Base-by-base conservation (phyloP, 106 monocot genomes). In the Apostasia shenzhenica region DNA sequence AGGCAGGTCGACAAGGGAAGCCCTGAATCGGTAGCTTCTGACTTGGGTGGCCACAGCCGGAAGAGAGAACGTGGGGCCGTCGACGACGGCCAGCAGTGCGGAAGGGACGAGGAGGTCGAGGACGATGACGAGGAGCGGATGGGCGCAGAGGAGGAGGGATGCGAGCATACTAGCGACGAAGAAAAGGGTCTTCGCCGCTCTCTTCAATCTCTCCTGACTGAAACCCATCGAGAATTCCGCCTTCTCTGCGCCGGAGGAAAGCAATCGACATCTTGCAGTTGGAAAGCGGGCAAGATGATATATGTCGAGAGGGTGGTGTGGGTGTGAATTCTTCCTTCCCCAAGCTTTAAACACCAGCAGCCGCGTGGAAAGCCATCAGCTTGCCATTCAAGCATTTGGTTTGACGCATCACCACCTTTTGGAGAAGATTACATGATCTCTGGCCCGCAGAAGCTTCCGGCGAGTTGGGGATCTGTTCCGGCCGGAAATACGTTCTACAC, bases 81-180 rank as follows among this genome's bases (percentile, higher is more conserved):
- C 41, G 55, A 42, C 42, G 13, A 57, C 69, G 57, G 69, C 41
- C 2, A 57, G 57, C 40, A 70, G 55, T 38, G 70, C 73, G 1
- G 73, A 64, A 14, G 77, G 82, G 64, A 82, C 59, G 45, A 82
- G 41, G 4, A 78, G 51, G 59, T 82, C 82, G 60, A 82, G 51
- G 37, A 74, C 6, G 10, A 58, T 73, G 73, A 82, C 66, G 59
- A 78, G 69, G 2, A 82, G 65, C 12, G 82, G 82, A 8, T 72
- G 77, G 1, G 82, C 78, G 71, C 75, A 82, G 52, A 67, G 48
- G 70, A 82, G 74, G 37, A 82, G 70, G 11, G 82, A 77, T 0
- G 68, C 56, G 38, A 75, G 62, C 81, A 81, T 81, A 69, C 57
- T 45, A 11, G 65, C 2, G 6, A 81, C 37, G 69, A 81, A 81